Evolutionary conservation across 106 monocot species (phyloP).

Genomic region (Narthecium ossifragum): DNA sequence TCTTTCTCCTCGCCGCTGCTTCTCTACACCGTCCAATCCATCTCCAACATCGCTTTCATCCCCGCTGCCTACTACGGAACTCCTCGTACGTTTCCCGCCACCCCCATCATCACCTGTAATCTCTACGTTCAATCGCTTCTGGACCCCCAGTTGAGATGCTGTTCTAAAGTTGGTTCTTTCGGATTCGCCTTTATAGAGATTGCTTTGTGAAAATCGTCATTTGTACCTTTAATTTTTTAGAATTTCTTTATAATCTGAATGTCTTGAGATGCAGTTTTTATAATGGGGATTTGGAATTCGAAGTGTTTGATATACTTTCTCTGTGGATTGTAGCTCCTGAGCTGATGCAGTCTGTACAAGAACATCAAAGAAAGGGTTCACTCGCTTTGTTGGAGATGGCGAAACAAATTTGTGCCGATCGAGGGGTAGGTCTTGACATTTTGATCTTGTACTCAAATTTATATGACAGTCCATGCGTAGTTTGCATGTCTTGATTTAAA

Average conservation of each 20-base stretch:
- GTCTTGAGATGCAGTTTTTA: too few relatives aligned
- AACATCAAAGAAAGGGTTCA: slow-evolving; percentile 26
- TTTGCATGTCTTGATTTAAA: too few relatives aligned
- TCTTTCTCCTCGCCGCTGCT: slow-evolving; percentile 12
- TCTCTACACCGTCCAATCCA: slow-evolving; percentile 18
- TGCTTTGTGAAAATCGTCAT: too few relatives aligned
- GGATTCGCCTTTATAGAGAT: too few relatives aligned
- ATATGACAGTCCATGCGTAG: too few relatives aligned
- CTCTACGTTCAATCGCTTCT: too few relatives aligned
- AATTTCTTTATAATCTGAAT: too few relatives aligned
- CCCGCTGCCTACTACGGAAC: slow-evolving; percentile 18
- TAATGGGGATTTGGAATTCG: too few relatives aligned
- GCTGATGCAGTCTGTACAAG: slow-evolving; percentile 33
- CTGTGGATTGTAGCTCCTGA: slow-evolving; percentile 23
- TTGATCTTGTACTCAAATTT: neutral
- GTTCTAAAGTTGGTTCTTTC: too few relatives aligned
- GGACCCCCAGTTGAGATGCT: too few relatives aligned
- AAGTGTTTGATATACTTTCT: neutral
- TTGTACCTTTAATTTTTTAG: too few relatives aligned
- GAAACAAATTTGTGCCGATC: slow-evolving; percentile 24
- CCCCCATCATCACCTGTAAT: too few relatives aligned
- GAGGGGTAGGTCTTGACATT: slow-evolving; percentile 20
- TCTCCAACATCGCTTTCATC: slow-evolving; percentile 6
- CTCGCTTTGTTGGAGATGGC: slow-evolving; percentile 22
- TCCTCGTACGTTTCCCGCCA: slow-evolving; percentile 13